Conservation (phyloP, 2,329 filamentous ascomycete species). For the Pseudogymnoascus sp. region DNA sequence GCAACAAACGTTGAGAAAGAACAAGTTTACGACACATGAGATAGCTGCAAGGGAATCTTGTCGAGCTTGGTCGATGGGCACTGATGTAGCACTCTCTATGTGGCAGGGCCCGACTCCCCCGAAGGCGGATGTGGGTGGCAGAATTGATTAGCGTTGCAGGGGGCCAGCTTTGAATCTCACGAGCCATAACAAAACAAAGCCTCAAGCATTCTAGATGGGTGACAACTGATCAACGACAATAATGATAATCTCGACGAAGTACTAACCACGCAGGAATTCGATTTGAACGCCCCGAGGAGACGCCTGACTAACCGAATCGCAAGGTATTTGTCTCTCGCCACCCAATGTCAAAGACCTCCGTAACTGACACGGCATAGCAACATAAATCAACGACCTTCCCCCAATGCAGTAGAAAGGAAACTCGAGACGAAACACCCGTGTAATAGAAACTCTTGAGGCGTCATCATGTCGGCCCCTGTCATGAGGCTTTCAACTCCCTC, state of each 20-base stretch:
- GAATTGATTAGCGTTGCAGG: conserved; percentile 6
- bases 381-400: neutral
- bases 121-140: conserved; percentile 4
- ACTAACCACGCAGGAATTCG: conserved; percentile 7
- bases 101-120: conserved; percentile 4
- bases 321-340: neutral
- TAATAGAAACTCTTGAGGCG: neutral
- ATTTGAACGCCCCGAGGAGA: neutral
- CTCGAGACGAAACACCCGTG: neutral
- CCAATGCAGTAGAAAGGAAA: neutral
- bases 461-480: neutral
- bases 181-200: conserved; percentile 9
- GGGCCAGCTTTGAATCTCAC: conserved; percentile 5
- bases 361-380: neutral
- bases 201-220: neutral
- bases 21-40: neutral
- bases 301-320: neutral
- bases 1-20: neutral
- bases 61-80: neutral
- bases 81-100: neutral
- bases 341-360: neutral
- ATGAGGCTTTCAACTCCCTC: conserved; percentile 2
- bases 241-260: conserved; percentile 7
- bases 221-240: conserved; percentile 2
- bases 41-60: conserved; percentile 4